phyloP scores from a whole-genome alignment of 768 basidiomycete species.

The Amanita rubescens region DNA sequence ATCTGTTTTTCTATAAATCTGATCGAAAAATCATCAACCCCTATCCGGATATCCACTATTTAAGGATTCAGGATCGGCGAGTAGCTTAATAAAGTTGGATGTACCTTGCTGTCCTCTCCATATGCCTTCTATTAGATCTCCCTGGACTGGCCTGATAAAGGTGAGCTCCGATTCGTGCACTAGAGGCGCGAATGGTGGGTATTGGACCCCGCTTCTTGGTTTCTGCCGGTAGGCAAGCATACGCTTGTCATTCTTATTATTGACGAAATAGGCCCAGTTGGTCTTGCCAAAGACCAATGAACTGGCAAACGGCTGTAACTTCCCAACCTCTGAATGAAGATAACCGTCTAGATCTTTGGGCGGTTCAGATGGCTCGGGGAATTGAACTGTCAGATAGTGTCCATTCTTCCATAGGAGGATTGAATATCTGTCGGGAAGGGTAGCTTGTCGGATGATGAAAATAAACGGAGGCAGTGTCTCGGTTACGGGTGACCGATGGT shows the following conservation, averaged over 20 bases:
- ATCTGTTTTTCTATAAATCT: conserved; percentile 18
- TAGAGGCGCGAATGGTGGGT: conserved; percentile 27
- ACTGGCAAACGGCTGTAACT: neutral
- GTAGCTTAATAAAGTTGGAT: neutral
- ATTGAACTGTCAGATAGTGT: neutral
- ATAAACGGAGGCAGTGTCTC: neutral
- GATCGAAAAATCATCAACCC: neutral
- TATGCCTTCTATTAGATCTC: conserved; percentile 24
- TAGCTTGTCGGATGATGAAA: neutral
- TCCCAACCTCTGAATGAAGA: neutral
- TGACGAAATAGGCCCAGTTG: conserved; percentile 30
- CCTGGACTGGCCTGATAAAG: conserved; percentile 24
- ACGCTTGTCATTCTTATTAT: conserved; percentile 21
- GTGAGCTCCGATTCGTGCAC: conserved; percentile 30
- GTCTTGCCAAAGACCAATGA: conserved; percentile 19
- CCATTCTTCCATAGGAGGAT: conserved; percentile 3
- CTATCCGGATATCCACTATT: conserved; percentile 25
- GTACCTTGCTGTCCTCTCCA: conserved; percentile 31
- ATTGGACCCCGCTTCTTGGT: conserved; percentile 18
- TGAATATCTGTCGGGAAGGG: neutral
- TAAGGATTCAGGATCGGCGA: neutral
- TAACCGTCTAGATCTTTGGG: neutral
- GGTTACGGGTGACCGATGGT: neutral
- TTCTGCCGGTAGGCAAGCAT: conserved; percentile 21
- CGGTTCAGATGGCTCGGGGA: neutral